These are phyloP conservation scores for Termitomyces sp. DNA, from an alignment of 768 basidiomycete species.

Conservation along the genomic window DNA sequence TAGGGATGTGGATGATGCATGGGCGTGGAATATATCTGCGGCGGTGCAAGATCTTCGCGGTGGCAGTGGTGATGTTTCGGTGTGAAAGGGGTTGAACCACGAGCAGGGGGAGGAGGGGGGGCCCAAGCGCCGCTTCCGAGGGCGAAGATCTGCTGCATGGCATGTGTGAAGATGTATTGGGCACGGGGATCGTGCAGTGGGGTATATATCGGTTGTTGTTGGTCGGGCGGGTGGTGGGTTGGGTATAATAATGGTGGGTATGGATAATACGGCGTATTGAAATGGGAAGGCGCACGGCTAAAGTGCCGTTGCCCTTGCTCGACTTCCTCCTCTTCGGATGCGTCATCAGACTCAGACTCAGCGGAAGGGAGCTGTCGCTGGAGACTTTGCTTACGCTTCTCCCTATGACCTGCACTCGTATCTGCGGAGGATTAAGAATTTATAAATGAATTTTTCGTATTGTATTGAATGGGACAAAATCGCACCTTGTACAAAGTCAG, in stretches of 20 bases:
- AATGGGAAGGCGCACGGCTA: conserved; percentile 13
- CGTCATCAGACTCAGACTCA: conserved; percentile 4
- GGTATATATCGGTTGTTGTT: conserved; percentile 20
- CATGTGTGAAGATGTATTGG: conserved; percentile 35
- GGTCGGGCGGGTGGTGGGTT: conserved; percentile 12
- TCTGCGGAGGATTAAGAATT: neutral
- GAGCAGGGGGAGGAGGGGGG: conserved; percentile 15
- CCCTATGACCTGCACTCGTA: neutral
- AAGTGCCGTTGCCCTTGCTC: neutral
- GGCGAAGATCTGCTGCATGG: conserved; percentile 38
- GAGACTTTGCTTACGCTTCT: conserved; percentile 2
- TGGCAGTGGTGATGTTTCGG: conserved; percentile 24
- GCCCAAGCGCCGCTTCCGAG: conserved; percentile 18
- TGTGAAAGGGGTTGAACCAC: conserved; percentile 19
- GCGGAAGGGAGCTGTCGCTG: conserved; percentile 2
- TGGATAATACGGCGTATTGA: conserved; percentile 10
- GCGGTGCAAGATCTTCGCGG: conserved; percentile 10
- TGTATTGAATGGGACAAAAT: neutral
- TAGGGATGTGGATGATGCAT: conserved; percentile 31
- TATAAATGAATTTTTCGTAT: neutral
- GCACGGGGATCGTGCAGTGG: conserved; percentile 35
- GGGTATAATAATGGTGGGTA: conserved; percentile 19
- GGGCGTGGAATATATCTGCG: conserved; percentile 29
- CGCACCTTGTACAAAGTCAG: conserved; percentile 1
- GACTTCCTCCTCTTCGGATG: neutral